Conservation (phyloP, 2,329 filamentous ascomycete genomes). For the Trichothecium roseum region DNA sequence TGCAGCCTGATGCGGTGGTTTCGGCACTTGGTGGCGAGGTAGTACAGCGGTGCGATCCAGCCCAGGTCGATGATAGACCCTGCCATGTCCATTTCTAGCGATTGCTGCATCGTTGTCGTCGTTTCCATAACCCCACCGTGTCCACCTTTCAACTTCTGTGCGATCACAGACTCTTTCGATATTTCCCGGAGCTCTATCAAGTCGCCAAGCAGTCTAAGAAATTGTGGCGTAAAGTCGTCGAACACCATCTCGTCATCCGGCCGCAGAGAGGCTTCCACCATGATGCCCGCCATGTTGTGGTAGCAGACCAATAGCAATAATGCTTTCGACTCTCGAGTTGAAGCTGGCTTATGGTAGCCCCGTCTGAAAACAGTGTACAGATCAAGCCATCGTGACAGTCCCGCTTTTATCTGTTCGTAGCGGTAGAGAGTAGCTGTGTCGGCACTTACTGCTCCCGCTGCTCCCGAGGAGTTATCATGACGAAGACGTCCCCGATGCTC, state of each 20-base stretch:
- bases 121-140: too few species aligned
- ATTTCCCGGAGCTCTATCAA: conserved; percentile 5
- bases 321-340: background rate
- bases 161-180: too few species aligned
- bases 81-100: conserved; percentile 15
- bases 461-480: background rate
- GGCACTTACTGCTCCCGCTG: background rate
- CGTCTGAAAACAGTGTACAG: conserved; percentile 9
- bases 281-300: conserved; percentile 31
- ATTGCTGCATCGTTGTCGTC: too few species aligned
- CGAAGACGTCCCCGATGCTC: background rate
- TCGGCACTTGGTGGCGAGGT: conserved; percentile 35
- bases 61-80: conserved; percentile 28
- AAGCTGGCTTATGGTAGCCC: conserved; percentile 7
- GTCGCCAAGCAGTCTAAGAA: conserved; percentile 20
- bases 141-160: too few species aligned
- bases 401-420: conserved; percentile 3
- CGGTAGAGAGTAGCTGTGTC: background rate
- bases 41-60: conserved; percentile 34
- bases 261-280: conserved; percentile 23
- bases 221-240: conserved; percentile 21
- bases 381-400: conserved; percentile 11
- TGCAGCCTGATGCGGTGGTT: conserved; percentile 26
- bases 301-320: conserved; percentile 22
- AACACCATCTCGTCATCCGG: conserved; percentile 21